Percentiles rank a stretch among this genome's conserved stretches.
phyloP scores from a whole-genome alignment of 306 rosid genomes.

The Vigna angularis region DNA sequence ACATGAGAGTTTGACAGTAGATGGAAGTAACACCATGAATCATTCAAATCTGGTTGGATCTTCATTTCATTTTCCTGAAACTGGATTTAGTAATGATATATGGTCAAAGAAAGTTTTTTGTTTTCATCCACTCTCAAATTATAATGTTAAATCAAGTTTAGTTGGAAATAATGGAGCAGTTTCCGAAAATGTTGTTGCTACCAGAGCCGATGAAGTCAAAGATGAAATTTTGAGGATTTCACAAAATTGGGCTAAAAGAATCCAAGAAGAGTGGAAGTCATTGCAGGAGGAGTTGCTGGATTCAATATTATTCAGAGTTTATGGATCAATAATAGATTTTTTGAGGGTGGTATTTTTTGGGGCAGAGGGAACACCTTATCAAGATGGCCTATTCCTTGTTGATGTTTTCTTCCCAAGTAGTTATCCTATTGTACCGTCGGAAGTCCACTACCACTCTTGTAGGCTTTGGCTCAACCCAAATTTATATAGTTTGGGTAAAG shows the following conservation, averaged over 20 bases:
- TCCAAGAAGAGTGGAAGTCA: slow-evolving; percentile 88
- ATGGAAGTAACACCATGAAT: slow-evolving; percentile 25
- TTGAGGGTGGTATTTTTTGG: slow-evolving; percentile 91
- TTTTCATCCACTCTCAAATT: slow-evolving; percentile 30
- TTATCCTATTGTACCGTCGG: slow-evolving; percentile 83
- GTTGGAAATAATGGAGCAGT: slow-evolving; percentile 40
- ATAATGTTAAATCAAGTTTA: slow-evolving; percentile 25
- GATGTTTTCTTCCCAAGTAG: slow-evolving; percentile 74
- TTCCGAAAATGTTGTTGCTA: slow-evolving; percentile 40
- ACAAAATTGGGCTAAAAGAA: slow-evolving; percentile 69
- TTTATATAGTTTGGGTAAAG: slow-evolving; percentile 81
- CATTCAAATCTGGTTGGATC: slow-evolving; percentile 32
- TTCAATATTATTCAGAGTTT: slow-evolving; percentile 79
- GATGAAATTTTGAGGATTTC: slow-evolving; percentile 64
- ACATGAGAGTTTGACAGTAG: slow-evolving; percentile 29
- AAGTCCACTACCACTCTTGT: slow-evolving; percentile 78
- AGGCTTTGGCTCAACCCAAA: slow-evolving; percentile 92
- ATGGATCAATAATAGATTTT: slow-evolving; percentile 84
- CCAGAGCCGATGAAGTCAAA: slow-evolving; percentile 49
- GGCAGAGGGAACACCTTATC: slow-evolving; percentile 96
- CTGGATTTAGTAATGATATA: slow-evolving; percentile 41
- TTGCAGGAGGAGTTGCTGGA: slow-evolving; percentile 88
- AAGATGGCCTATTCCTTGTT: slow-evolving; percentile 90
- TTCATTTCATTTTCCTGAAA: slow-evolving; percentile 40
- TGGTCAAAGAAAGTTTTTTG: slow-evolving; percentile 36